These are phyloP conservation scores for Kwoniella sp. DNA, from an alignment of 768 basidiomycete species.

Conservation along the genomic window DNA sequence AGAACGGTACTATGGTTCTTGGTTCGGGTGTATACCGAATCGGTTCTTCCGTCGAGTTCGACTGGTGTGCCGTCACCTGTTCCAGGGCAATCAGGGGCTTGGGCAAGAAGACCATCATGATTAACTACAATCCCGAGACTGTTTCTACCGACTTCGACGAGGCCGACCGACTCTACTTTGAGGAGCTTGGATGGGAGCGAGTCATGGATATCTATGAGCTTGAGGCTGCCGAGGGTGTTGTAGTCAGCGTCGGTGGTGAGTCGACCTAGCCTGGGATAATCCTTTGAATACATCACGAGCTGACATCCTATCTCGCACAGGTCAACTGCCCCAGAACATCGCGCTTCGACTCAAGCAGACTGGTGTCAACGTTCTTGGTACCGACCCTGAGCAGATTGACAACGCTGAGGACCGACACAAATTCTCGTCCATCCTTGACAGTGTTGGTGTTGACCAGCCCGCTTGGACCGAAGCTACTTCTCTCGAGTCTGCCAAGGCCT, in stretches of 20 bases:
- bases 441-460: slow-evolving; percentile 93
- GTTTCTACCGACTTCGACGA: slow-evolving; percentile 99
- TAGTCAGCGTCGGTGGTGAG: slow-evolving; percentile 95
- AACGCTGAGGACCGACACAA: slow-evolving; percentile 98
- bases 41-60: slow-evolving; percentile 97
- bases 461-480: slow-evolving; percentile 91
- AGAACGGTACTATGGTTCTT: slow-evolving; percentile 98
- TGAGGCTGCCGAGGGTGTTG: slow-evolving; percentile 85
- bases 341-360: slow-evolving; percentile 88
- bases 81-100: slow-evolving; percentile 86
- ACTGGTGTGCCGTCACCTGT: slow-evolving; percentile 99
- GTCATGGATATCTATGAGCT: slow-evolving; percentile 99
- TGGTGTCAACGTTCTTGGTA: slow-evolving; percentile 91
- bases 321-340: slow-evolving; percentile 98
- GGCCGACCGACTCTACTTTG: slow-evolving; percentile 98
- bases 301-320: slow-evolving; percentile 56
- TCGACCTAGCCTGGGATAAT: slow-evolving; percentile 7
- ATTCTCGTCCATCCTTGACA: slow-evolving; percentile 94
- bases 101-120: slow-evolving; percentile 95
- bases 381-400: slow-evolving; percentile 92
- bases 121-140: slow-evolving; percentile 99
- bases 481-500: slow-evolving; percentile 85
- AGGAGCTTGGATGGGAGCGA: slow-evolving; percentile 94
- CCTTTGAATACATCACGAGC: neutral
- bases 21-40: slow-evolving; percentile 98